Percentiles rank a stretch among this genome's conserved stretches.
Evolutionary conservation across 2,329 filamentous ascomycete genomes (phyloP).

Genomic region (Fusarium scirpi): DNA sequence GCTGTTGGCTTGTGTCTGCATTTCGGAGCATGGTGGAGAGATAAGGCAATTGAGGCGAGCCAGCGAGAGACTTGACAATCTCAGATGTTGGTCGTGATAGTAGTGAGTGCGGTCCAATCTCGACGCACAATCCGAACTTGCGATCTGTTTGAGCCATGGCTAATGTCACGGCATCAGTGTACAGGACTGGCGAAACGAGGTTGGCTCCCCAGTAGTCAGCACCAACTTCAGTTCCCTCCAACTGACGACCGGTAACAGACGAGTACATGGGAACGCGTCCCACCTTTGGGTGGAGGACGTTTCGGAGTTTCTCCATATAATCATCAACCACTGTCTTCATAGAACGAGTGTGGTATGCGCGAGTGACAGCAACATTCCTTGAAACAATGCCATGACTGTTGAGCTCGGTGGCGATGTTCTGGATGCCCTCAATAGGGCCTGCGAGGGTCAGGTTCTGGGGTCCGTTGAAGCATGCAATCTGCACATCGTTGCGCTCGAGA

Average conservation of each 20-base stretch:
- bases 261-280: conserved; percentile 39
- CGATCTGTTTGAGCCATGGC: conserved; percentile 29
- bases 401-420: conserved; percentile 34
- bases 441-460: conserved; percentile 42
- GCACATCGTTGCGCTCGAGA: conserved; percentile 34
- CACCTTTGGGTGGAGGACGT: conserved; percentile 27
- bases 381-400: conserved; percentile 30
- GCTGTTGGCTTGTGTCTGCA: conserved; percentile 36
- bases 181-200: conserved; percentile 42
- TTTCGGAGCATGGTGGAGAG: conserved; percentile 42
- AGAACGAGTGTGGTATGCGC: conserved; percentile 38
- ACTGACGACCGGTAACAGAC: conserved; percentile 31
- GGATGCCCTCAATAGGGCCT: conserved; percentile 33
- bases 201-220: conserved; percentile 42
- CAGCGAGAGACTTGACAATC: conserved; percentile 34
- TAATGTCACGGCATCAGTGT: conserved; percentile 41
- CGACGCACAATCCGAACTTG: conserved; percentile 36
- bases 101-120: conserved; percentile 39
- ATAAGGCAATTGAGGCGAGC: conserved; percentile 32
- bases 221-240: conserved; percentile 39
- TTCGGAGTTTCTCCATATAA: conserved; percentile 32
- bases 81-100: conserved; percentile 41
- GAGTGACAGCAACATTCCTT: conserved; percentile 38
- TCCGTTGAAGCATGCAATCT: conserved; percentile 43
- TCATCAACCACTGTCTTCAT: conserved; percentile 40